Conservation (phyloP, 257 asterid genomes). For the Datura wrightii region DNA sequence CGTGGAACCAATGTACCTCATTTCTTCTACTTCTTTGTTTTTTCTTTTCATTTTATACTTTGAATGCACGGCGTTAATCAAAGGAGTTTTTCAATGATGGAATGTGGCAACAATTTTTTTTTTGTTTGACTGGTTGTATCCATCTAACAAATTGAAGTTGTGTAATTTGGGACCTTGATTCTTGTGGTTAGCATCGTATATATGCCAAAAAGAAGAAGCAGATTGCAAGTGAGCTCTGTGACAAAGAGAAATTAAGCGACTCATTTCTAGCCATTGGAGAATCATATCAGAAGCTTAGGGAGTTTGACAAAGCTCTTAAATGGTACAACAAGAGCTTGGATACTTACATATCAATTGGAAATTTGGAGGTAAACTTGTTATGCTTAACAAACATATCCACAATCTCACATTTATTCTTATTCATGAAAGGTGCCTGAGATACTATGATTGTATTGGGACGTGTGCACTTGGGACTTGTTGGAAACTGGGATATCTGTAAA, state of each 20-base stretch:
- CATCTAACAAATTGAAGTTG: slow-evolving; percentile 28
- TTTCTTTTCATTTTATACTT: not conserved
- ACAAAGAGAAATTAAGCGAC: slow-evolving; percentile 83
- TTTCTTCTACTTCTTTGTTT: not conserved
- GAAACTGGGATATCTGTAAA: not conserved
- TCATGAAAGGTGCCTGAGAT: slow-evolving; percentile 7
- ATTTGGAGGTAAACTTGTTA: slow-evolving; percentile 74
- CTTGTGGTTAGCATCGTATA: slow-evolving; percentile 59
- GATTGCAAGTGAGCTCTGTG: slow-evolving; percentile 72
- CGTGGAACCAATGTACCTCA: not conserved
- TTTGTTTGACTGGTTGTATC: not conserved
- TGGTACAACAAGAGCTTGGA: slow-evolving; percentile 89
- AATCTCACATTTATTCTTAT: not conserved
- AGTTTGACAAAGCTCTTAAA: slow-evolving; percentile 67
- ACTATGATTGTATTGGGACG: not conserved
- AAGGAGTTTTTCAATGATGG: not conserved
- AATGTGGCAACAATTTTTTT: not conserved
- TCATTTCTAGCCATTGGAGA: slow-evolving; percentile 85
- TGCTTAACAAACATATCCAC: not conserved
- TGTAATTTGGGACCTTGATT: slow-evolving; percentile 39
- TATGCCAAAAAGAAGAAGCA: slow-evolving; percentile 76
- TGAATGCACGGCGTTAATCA: not conserved
- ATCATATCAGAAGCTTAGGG: slow-evolving; percentile 78
- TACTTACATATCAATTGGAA: slow-evolving; percentile 67
- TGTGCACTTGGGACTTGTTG: slow-evolving; percentile 9